Evolutionary conservation across 305 asterid species (phyloP), one percentile per base, ranked within the genome.

Genomic region (Ruellia speciosa): DNA sequence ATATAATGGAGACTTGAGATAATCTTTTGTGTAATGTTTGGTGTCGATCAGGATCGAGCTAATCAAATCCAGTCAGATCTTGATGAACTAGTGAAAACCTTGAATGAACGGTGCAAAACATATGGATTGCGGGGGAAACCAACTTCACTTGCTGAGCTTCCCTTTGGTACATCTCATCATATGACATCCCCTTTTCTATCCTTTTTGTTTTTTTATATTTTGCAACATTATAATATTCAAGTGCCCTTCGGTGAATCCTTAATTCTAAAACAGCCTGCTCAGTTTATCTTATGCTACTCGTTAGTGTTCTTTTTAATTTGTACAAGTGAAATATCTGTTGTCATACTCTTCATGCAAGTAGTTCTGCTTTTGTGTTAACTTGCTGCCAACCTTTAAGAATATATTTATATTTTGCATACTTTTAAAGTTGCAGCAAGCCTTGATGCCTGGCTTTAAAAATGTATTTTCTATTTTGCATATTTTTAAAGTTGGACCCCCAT

Each of bases 101-200:
- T 88, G 81, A 92, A 82, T 67, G 97, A 86, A 67, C 90, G 89
- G 54, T 88, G 97, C 87, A 92, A 92, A 75, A 80, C 94, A 71
- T 92, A 92, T 79, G 97, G 99, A 71, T 66, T 92, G 18, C 96
- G 97, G 53, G 85, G 85, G 71, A 92, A 92, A 70, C 97, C 99
- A 65, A 92, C 86, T 59, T 73, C 96, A 53, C 79, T 92, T 47
- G 81, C 86, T 59, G 99, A 92, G 79, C 97, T 92, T 74, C 99
- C 99, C 45, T 92, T 88, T 82, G 99, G 99, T 92, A 87, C 52
- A 43, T 56, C 53, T 52, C 48, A 56, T 49, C 33, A 7, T 10
- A 11, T 13, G 16, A 55, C 57, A 49, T 66, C 18, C 31, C 35
- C 14, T 40, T 59, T 56, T 59, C 52, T 60, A 31, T 56, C 40